phyloP scores from a whole-genome alignment of 225 moss, liverwort and hornwort genomes.

The Lunularia cruciata region DNA sequence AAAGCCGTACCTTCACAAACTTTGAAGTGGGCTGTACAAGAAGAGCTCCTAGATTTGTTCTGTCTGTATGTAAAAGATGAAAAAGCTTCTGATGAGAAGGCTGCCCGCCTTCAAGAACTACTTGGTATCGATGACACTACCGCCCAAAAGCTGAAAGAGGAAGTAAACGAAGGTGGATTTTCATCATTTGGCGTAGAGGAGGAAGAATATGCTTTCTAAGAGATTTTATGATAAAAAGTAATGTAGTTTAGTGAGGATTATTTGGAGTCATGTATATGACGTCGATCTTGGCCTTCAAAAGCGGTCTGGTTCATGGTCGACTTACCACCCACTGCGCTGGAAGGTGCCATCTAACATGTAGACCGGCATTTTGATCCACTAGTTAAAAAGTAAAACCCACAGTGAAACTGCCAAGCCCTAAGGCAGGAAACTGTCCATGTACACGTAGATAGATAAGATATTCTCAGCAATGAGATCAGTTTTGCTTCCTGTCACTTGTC shows the following conservation, averaged over 20 bases:
- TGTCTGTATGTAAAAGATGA: conserved; percentile 85
- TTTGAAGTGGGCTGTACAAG: conserved; percentile 77
- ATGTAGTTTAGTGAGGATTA: conserved; percentile 15
- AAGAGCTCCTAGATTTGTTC: conserved; percentile 89
- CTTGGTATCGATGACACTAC: conserved; percentile 73
- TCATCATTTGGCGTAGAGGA: conserved; percentile 81
- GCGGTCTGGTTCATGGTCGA: background rate
- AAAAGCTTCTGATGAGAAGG: conserved; percentile 48
- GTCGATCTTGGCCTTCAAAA: conserved; percentile 7
- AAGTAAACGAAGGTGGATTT: conserved; percentile 76
- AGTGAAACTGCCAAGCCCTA: no score
- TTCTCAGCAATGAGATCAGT: no score
- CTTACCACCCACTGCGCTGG: background rate
- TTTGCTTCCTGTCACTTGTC: no score
- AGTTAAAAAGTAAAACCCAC: no score
- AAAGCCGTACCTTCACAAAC: conserved; percentile 72
- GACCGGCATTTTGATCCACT: background rate
- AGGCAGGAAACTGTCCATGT: no score
- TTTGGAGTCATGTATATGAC: background rate
- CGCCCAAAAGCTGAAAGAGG: conserved; percentile 75
- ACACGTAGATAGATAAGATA: no score
- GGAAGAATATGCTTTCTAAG: conserved; percentile 69
- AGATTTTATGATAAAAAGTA: conserved; percentile 4
- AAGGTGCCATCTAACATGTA: background rate
- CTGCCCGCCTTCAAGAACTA: conserved; percentile 67